Percentiles rank a stretch among this genome's conserved stretches.
Evolutionary conservation across 768 basidiomycete genomes (phyloP).

Genomic region (Trametes cingulata): DNA sequence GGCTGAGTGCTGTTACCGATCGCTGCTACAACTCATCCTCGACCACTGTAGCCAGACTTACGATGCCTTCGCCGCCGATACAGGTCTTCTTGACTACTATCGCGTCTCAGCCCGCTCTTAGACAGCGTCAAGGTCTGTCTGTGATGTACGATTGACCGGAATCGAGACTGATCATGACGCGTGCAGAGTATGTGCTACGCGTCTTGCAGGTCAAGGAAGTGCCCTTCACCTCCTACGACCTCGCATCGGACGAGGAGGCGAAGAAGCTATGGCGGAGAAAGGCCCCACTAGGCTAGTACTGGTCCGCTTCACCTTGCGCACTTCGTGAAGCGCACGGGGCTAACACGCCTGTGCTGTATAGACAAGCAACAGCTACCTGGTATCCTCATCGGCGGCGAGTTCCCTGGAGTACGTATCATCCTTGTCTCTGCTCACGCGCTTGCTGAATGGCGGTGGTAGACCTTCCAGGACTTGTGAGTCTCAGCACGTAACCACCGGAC

Average conservation of each 20-base stretch:
- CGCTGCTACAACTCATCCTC: neutral
- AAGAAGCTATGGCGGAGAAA: constrained; percentile 82
- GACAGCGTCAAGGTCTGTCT: constrained; percentile 73
- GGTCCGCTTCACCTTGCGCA: neutral
- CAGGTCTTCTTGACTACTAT: constrained; percentile 88
- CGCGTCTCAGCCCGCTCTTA: constrained; percentile 72
- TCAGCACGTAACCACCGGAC: constrained; percentile 11
- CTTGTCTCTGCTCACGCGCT: neutral
- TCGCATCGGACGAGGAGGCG: constrained; percentile 81
- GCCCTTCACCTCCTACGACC: constrained; percentile 77
- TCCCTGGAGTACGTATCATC: constrained; percentile 64
- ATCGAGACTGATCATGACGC: neutral
- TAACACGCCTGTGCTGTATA: constrained; percentile 31
- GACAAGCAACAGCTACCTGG: constrained; percentile 87
- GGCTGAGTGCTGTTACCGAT: neutral
- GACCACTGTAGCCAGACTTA: neutral
- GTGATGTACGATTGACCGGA: too few relatives aligned
- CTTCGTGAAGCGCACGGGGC: neutral
- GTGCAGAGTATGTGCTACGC: constrained; percentile 74
- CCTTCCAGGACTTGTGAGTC: constrained; percentile 73
- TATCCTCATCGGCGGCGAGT: constrained; percentile 75
- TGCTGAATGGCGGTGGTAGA: constrained; percentile 40
- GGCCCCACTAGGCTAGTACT: constrained; percentile 59
- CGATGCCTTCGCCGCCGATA: constrained; percentile 82
- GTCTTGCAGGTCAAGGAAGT: constrained; percentile 87